Evolutionary conservation across 2,329 filamentous ascomycete genomes (phyloP), one percentile per base, ranked within the genome.

Genomic region (Pezicula rhizophila): DNA sequence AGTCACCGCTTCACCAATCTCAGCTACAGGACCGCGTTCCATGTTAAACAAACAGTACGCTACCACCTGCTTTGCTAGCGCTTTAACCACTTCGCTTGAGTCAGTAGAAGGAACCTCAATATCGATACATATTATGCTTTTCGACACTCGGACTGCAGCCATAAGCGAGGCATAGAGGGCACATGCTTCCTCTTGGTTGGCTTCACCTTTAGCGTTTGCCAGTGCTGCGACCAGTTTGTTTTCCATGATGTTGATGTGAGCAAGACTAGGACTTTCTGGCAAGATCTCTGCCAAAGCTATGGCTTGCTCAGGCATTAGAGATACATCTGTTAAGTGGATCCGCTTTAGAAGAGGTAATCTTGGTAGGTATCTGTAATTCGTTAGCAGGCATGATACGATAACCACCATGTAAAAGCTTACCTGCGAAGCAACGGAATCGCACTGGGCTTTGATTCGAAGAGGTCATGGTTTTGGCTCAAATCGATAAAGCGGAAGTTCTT

Each of bases 1-100:
- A 25, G 52, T 42, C 46, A 73, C 67, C 31, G 71, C 66, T 42
- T 74, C 65, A 53, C 70, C 70, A 50, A 80, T 76, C 48, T 85
- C 83, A 8, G 78, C 75, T 50, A 89, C 80, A 10, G 88, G 83
- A 14, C 86, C 79, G 8, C 79, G 80, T 65, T 96, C 89, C 74
- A 99, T 85, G 60, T 99, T 99, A 49, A 87, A 82, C 53, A 99
- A 76, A 54, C 88, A 96, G 66, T 96, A 96, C 0, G 89, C 92
- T 39, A 96, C 85, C n/a, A 96, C 87, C 66, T 96, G 91, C 62
- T 92, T 95, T 1, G 90, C 91, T 58, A 96, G 76, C 3, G 90
- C 91, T 67, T 90, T 95, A 60, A 96, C 87, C 20, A 96, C 80
- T 64, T 96, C 93, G 47, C 87, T 89, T n/a, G 86, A 87, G 48